These are phyloP conservation scores for Endocarpon pusillum DNA, from an alignment of 495 filamentous ascomycete genomes.

Conservation along the genomic window DNA sequence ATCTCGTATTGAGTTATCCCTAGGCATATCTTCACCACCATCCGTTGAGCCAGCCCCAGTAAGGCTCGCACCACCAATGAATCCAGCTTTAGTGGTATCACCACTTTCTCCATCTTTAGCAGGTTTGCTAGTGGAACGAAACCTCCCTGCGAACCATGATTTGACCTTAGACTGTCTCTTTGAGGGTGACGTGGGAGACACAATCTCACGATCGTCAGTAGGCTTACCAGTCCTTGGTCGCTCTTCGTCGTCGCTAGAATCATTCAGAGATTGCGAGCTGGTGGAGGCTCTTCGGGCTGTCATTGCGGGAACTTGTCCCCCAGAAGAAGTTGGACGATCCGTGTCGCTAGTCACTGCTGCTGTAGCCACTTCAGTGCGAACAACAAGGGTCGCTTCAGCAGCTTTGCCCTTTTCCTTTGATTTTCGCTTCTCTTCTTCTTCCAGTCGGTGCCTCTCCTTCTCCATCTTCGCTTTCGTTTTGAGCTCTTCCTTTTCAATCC, in stretches of 20 bases:
- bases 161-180: conserved; percentile 31
- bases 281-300: conserved; percentile 13
- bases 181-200: conserved; percentile 7
- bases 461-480: not conserved
- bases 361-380: not conserved
- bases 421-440: conserved; percentile 1
- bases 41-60: conserved; percentile 16
- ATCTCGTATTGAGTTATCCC: conserved; percentile 26
- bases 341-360: not conserved
- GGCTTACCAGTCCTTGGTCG: not conserved
- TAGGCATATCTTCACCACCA: conserved; percentile 19
- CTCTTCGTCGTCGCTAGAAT: conserved; percentile 11
- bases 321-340: conserved; percentile 4
- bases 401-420: not conserved
- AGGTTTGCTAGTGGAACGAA: conserved; percentile 7
- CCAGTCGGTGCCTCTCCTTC: not conserved
- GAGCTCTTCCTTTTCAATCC: conserved; percentile 1
- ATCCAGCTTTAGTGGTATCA: conserved; percentile 18
- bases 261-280: conserved; percentile 10
- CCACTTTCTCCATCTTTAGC: no score
- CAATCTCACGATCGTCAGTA: not conserved
- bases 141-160: conserved; percentile 37
- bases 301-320: conserved; percentile 7
- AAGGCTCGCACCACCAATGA: conserved; percentile 31
- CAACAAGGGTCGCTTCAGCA: not conserved